Percentiles rank a stretch among this genome's conserved stretches.
Conservation (phyloP, 164 flowering plant genomes). For the Aristolochia fimbriata region DNA sequence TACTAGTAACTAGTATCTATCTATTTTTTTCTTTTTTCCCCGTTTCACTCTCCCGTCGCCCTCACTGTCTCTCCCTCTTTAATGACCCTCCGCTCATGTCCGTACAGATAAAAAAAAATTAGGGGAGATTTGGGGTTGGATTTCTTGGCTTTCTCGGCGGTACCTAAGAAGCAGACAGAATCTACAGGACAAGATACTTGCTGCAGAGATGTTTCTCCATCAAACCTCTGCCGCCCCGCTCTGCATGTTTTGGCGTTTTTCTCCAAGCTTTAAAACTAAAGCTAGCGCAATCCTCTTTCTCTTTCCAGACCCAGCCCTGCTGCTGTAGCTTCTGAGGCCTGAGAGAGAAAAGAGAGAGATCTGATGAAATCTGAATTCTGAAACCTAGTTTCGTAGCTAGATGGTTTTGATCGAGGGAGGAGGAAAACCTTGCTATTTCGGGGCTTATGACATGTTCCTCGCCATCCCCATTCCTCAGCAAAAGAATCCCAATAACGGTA, state of each 20-base stretch:
- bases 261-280: not conserved
- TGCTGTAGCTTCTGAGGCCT: too few species aligned
- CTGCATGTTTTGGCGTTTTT: not conserved
- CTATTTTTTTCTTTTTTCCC: too few species aligned
- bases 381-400: not conserved
- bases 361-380: not conserved
- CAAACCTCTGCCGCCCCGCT: not conserved
- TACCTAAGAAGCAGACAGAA: not conserved
- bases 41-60: too few species aligned
- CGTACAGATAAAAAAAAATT: not conserved
- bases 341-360: too few species aligned
- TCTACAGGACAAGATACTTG: conserved; percentile 4
- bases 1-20: too few species aligned
- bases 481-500: too few species aligned
- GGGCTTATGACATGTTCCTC: too few species aligned
- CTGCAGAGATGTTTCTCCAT: conserved; percentile 1
- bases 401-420: too few species aligned
- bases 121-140: not conserved
- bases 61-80: not conserved
- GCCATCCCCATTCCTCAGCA: too few species aligned
- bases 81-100: not conserved
- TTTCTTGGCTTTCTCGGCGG: not conserved
- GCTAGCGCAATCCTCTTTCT: too few species aligned
- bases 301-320: too few species aligned
- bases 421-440: too few species aligned